Evolutionary conservation across 139 green algal species (phyloP), one percentile per base, ranked within the genome.

Genomic region (Chlamydomonas incerta): DNA sequence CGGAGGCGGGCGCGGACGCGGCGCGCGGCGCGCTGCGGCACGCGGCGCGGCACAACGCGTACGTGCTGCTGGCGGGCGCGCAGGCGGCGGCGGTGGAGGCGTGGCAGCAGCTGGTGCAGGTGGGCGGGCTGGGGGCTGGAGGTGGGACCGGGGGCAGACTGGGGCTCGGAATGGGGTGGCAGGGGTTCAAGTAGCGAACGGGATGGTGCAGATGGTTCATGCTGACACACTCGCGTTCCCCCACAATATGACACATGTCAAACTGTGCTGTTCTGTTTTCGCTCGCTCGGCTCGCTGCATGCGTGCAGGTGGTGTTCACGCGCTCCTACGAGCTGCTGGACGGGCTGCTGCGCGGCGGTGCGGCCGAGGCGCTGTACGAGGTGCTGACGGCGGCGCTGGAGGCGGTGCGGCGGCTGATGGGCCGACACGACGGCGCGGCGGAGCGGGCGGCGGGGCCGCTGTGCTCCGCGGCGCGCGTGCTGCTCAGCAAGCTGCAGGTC

Each of bases 11-110:
- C 28, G 84, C 80, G 26, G 88, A 88, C 47, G 93, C 92, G 8
- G 90, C 90, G 35, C 81, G 77, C 50, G 81, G 34, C n/a, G 92
- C 83, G 34, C 85, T 94, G 72, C 89, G 74, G 57, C 91, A 93
- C 81, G 93, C 90, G 18, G 81, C 92, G 86, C 77, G 86, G 18
- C 88, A 89, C 88, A 97, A 97, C 65, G 90, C 91, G 2, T 91
- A 91, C 62, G 86, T 87, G 23, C 74, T 93, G 69, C 46, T 92
- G n/a, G 60, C 80, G 68, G 90, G 88, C 47, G 92, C 87, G 8
- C 92, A 93, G 88, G 72, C 67, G 1, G 88, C 91, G 24, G 79
- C 90, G 52, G 82, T 92, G 33, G 81, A 85, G 26, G 93, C 87
- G 14, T 97, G 94, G 93, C 77, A 90, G 62, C 83, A 90, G n/a